Evolutionary conservation across 352 stramenopile species (phyloP), one percentile per base, ranked within the genome.

Genomic region (Achlya hypogyna): DNA sequence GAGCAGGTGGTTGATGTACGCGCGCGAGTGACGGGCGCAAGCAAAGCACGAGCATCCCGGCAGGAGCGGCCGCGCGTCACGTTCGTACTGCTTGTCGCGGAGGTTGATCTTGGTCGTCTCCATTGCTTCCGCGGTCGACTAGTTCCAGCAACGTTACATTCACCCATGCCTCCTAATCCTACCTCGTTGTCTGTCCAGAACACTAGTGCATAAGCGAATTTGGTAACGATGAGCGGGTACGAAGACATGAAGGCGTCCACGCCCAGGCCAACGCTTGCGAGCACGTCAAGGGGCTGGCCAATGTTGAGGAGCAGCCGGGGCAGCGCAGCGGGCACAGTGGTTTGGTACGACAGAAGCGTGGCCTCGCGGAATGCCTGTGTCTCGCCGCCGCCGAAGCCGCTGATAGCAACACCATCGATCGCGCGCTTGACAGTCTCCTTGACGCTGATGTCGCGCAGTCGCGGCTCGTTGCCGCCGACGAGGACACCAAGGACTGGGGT

Each of bases 1-100:
- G 38, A 97, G 81, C 71, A 98, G 68, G 76, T 98, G 91, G 74
- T 98, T 90, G 32, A 98, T 78, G 72, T 98, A 98, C 29, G 87
- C 83, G 28, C 88, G 81, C 67, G 78, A 88, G 68, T 89, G 88
- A 64, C 87, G 74, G 42, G 73, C 71, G 69, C 85, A 94, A 8
- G 82, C 77, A 67, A 86, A 92, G 72, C 85, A 94, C 25, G 81
- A 68, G 63, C 85, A 94, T 40, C 75, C 78, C 1, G 56, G 71
- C 42, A 90, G 66, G 23, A 94, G 62, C 29, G 85, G 83, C 14
- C 69, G 64, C 64, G 84, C 81, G 72, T 94, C 85, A 20, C 77
- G 78, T 23, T 78, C 75, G 49, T 86, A 89, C 9, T 74, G 74
- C 65, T 69, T 74, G 70, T 92, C 83, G 20, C 81, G 79, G 34